Conservation (phyloP, 2,329 filamentous ascomycete genomes). For the Fusarium setosum region DNA sequence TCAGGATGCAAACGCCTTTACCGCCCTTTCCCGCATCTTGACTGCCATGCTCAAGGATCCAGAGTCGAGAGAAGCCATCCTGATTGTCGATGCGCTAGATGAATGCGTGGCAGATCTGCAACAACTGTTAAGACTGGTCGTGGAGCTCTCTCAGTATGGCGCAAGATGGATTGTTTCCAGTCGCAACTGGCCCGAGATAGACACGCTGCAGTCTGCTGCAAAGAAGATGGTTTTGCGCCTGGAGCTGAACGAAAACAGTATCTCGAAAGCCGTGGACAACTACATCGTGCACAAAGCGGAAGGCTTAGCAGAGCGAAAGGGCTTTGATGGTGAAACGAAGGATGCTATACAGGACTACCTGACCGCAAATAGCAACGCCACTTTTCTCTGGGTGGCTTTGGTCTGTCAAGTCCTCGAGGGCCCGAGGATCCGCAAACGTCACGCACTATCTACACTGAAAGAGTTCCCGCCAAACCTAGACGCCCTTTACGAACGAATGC, state of each 20-base stretch:
- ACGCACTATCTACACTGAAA: slow-evolving; percentile 30
- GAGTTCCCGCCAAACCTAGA: slow-evolving; percentile 50
- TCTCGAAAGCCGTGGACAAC: slow-evolving; percentile 48
- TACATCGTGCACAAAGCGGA: slow-evolving; percentile 54
- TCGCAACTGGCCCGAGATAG: slow-evolving; percentile 49
- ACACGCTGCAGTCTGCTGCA: too few relatives aligned
- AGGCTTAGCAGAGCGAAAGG: slow-evolving; percentile 35
- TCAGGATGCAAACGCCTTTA: slow-evolving; percentile 51
- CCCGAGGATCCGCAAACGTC: background rate
- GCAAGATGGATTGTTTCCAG: slow-evolving; percentile 60
- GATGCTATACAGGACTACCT: slow-evolving; percentile 31
- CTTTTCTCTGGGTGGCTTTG: slow-evolving; percentile 44
- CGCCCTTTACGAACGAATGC: slow-evolving; percentile 52
- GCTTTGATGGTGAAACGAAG: slow-evolving; percentile 12
- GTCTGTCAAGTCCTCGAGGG: slow-evolving; percentile 34
- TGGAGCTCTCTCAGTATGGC: background rate
- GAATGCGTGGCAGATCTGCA: slow-evolving; percentile 49
- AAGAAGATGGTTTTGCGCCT: slow-evolving; percentile 46
- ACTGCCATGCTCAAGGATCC: slow-evolving; percentile 47
- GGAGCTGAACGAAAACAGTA: slow-evolving; percentile 52
- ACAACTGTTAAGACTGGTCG: slow-evolving; percentile 46
- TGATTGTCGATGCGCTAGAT: slow-evolving; percentile 61
- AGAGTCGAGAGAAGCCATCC: slow-evolving; percentile 34
- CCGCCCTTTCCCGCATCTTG: slow-evolving; percentile 51
- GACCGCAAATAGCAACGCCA: slow-evolving; percentile 48